phyloP scores from a whole-genome alignment of 2,329 filamentous ascomycete genomes.

The Tolypocladium sp. region DNA sequence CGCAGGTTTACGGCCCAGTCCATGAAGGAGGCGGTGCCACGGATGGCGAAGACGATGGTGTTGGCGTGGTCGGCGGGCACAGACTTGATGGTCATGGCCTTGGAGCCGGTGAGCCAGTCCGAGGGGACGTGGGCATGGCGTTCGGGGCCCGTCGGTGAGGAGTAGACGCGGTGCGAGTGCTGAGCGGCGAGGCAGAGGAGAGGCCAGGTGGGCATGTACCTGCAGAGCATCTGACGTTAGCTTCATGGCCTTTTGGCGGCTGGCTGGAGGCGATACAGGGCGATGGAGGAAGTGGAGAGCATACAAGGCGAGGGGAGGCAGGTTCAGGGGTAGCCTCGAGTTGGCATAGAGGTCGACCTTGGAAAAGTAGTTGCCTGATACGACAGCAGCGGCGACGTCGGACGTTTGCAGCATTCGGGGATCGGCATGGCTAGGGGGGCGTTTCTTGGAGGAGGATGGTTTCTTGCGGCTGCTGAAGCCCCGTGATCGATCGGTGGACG shows the following conservation, averaged over 20 bases:
- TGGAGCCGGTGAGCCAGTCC: slow-evolving; percentile 66
- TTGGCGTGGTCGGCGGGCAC: slow-evolving; percentile 69
- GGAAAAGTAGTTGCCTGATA: slow-evolving; percentile 52
- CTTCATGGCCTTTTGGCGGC: neutral
- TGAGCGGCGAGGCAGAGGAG: slow-evolving; percentile 70
- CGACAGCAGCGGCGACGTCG: slow-evolving; percentile 12
- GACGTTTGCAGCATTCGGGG: neutral
- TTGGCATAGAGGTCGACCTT: slow-evolving; percentile 77
- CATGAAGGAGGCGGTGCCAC: slow-evolving; percentile 70
- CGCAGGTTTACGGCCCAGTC: slow-evolving; percentile 84
- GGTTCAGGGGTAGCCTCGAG: slow-evolving; percentile 57
- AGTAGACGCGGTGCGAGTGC: slow-evolving; percentile 69
- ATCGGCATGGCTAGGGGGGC: neutral
- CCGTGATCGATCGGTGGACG: neutral
- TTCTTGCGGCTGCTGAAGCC: neutral
- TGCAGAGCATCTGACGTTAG: slow-evolving; percentile 16
- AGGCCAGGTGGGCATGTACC: slow-evolving; percentile 66
- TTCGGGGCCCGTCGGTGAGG: slow-evolving; percentile 52
- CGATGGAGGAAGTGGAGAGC: slow-evolving; percentile 13
- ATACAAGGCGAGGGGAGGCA: slow-evolving; percentile 60
- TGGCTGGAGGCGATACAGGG: neutral
- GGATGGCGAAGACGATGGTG: slow-evolving; percentile 74
- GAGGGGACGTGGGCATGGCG: slow-evolving; percentile 60
- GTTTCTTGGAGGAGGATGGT: neutral
- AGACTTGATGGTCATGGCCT: slow-evolving; percentile 78